Evolutionary conservation across 257 asterid species (phyloP), one percentile per base, ranked within the genome.

Genomic region (Lycium ferocissimum): DNA sequence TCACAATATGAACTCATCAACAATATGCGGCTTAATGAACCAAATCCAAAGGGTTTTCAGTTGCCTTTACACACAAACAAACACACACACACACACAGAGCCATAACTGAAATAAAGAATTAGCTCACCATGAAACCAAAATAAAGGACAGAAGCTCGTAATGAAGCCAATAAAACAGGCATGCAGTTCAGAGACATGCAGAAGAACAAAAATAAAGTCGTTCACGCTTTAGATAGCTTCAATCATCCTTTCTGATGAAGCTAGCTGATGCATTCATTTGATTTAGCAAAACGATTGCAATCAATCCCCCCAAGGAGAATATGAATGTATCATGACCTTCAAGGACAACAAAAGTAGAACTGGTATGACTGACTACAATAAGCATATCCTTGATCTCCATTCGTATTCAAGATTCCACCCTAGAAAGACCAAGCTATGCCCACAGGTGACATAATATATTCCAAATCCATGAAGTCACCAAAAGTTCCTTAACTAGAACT

Each of bases 311-410:
- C 40, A 20, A 20, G n/a, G 12, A 18, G 40, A 20, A n/a, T 73
- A 47, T 20, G 59, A 47, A 18, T n/a, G 7, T 43, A 72, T n/a
- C n/a, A 18, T 45, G 58, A 38, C 38, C 80, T 72, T 72, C 43
- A 47, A 73, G 81, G 80, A 47, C 61, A 73, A 6, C 61, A 2
- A 10, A 45, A 73, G 38, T 10, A 59, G 80, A 73, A 45, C 58
- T 45, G 59, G 59, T 7, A 58, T 45, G n/a, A 10, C 10, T 47
- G n/a, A 72, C 80, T 72, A 43, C 58, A 72, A 47, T 2, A 45
- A 20, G 58, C 80, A 73, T 26, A 26, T 20, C 59, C 20, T 45
- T 73, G 80, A 47, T 47, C 80, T 73, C 80, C 80, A 73, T 73
- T 73, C 59, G 0, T 47, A 47, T 73, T 20, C 37, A 47, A 49